These are phyloP conservation scores for Lactarius indigo DNA, from an alignment of 768 basidiomycete species.

Conservation along the genomic window DNA sequence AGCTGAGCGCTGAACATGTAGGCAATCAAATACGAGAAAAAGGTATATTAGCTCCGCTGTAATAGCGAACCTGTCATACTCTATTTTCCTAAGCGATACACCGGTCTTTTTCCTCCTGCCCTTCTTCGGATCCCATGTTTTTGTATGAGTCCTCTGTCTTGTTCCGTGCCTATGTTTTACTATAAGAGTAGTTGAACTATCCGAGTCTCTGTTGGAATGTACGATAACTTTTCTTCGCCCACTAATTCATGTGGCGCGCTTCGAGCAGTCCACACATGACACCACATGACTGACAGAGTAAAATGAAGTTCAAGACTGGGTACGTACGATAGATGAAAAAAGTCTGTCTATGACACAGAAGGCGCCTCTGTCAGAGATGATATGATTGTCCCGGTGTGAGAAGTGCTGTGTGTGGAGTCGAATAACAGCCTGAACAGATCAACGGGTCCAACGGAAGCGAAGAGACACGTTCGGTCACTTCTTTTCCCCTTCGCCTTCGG, in stretches of 20 bases:
- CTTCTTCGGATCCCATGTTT: slow-evolving; percentile 1
- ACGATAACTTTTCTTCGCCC: not conserved
- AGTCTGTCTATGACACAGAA: not conserved
- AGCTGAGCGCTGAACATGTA: not conserved
- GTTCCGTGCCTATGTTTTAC: slow-evolving; percentile 6
- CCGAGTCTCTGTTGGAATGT: not conserved
- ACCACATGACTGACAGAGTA: not conserved
- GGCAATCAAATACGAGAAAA: not conserved
- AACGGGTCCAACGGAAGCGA: not conserved
- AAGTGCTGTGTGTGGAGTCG: not conserved
- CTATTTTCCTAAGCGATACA: slow-evolving; percentile 2
- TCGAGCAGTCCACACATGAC: not conserved
- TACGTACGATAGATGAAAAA: not conserved
- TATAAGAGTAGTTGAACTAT: not conserved
- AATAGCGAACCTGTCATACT: not conserved
- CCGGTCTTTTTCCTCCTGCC: not conserved
- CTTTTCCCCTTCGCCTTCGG: not conserved
- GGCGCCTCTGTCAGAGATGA: not conserved
- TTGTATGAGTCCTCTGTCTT: not conserved
- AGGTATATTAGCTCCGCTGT: not conserved
- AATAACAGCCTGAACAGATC: not conserved
- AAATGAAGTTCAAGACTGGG: not conserved
- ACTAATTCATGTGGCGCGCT: not conserved
- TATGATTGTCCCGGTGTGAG: not conserved
- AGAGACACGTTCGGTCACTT: not conserved